These are phyloP conservation scores for Penicillium simplicissimum DNA, from an alignment of 495 filamentous ascomycete species.

Conservation along the genomic window DNA sequence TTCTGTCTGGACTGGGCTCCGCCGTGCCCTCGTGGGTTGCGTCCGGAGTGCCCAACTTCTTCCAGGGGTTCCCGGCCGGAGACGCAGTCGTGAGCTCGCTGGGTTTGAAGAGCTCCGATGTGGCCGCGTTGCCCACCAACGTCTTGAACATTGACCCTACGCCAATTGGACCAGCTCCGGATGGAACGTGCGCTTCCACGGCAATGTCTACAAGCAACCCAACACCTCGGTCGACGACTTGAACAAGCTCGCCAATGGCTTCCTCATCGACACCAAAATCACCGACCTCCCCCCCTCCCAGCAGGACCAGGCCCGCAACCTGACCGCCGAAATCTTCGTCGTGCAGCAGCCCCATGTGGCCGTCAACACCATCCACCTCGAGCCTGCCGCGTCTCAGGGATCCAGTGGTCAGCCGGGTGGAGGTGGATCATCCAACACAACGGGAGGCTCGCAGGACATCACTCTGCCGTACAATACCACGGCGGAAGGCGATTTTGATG, in stretches of 20 bases:
- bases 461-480: slow-evolving; percentile 60
- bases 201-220: slow-evolving; percentile 77
- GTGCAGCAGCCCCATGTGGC: slow-evolving; percentile 65
- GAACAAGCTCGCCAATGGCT: slow-evolving; percentile 66
- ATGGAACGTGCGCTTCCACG: slow-evolving; percentile 76
- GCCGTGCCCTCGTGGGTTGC: slow-evolving; percentile 61
- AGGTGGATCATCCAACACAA: slow-evolving; percentile 51
- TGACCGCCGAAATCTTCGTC: slow-evolving; percentile 70
- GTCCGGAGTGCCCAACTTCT: slow-evolving; percentile 64
- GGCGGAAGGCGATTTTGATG: slow-evolving; percentile 66
- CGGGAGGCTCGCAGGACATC: slow-evolving; percentile 57
- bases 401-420: slow-evolving; percentile 53
- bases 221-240: slow-evolving; percentile 61
- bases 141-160: slow-evolving; percentile 75
- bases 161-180: slow-evolving; percentile 75
- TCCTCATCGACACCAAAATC: slow-evolving; percentile 64
- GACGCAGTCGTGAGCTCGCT: slow-evolving; percentile 58
- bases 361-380: slow-evolving; percentile 61
- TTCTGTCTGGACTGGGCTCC: slow-evolving; percentile 45
- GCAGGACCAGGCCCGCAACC: slow-evolving; percentile 66
- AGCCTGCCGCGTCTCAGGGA: slow-evolving; percentile 52
- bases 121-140: slow-evolving; percentile 64
- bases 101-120: slow-evolving; percentile 55
- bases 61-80: slow-evolving; percentile 66
- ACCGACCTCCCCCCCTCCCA: slow-evolving; percentile 57